Conservation (phyloP, 192 early-diverging fungal genomes). For the Umbelopsis sp. region DNA sequence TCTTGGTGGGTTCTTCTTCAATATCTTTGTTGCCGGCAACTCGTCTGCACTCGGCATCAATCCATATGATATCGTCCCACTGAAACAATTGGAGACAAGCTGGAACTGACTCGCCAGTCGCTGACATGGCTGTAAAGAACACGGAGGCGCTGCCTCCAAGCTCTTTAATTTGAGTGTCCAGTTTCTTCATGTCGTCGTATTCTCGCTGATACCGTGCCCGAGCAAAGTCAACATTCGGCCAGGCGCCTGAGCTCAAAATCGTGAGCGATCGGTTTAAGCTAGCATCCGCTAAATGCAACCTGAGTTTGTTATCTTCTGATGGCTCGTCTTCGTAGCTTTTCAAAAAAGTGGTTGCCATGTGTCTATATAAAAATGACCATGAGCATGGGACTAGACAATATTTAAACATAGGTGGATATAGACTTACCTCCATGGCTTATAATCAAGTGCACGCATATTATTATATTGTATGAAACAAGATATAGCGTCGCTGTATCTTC, state of each 20-base stretch:
- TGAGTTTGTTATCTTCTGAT: slow-evolving; percentile 7
- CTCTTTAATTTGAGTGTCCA: not conserved
- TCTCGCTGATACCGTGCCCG: slow-evolving; percentile 9
- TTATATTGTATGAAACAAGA: slow-evolving; percentile 22
- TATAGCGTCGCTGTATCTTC: slow-evolving; percentile 24
- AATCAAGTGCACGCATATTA: slow-evolving; percentile 26
- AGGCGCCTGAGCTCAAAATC: slow-evolving; percentile 20
- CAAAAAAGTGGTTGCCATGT: slow-evolving; percentile 30
- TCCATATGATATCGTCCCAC: slow-evolving; percentile 38
- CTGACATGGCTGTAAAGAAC: slow-evolving; percentile 26
- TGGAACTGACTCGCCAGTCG: not conserved
- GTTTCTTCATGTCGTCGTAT: not conserved
- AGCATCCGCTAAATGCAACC: slow-evolving; percentile 25
- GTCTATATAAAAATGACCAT: not conserved
- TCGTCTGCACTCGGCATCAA: slow-evolving; percentile 26
- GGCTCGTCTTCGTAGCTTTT: not conserved
- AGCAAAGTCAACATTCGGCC: slow-evolving; percentile 1
- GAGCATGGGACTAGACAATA: not conserved
- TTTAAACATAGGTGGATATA: not conserved
- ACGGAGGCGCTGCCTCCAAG: slow-evolving; percentile 2
- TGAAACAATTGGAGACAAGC: slow-evolving; percentile 18
- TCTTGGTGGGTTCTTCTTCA: not conserved
- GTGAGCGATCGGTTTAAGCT: slow-evolving; percentile 20
- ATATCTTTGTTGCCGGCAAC: slow-evolving; percentile 13
- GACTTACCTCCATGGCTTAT: slow-evolving; percentile 27